These are phyloP conservation scores for Paraphoma chrysanthemicola DNA, from an alignment of 2,329 filamentous ascomycete species.

Conservation along the genomic window DNA sequence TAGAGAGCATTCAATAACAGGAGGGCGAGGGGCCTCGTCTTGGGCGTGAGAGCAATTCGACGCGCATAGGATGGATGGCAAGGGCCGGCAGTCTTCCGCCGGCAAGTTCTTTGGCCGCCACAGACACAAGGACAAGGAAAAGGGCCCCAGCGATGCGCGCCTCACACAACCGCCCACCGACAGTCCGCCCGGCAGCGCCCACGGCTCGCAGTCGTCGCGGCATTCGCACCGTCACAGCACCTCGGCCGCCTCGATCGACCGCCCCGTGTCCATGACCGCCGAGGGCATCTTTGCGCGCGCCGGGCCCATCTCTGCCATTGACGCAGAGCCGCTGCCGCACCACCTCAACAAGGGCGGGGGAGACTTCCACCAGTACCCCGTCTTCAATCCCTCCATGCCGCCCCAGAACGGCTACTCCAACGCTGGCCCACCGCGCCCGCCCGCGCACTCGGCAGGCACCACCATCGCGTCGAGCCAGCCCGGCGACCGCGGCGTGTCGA, in stretches of 20 bases:
- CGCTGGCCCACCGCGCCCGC: conserved; percentile 66
- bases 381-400: conserved; percentile 65
- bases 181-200: conserved; percentile 66
- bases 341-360: conserved; percentile 78
- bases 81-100: conserved; percentile 81
- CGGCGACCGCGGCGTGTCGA: conserved; percentile 72
- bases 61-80: conserved; percentile 64
- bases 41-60: conserved; percentile 14
- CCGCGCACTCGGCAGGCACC: conserved; percentile 59
- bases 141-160: conserved; percentile 14
- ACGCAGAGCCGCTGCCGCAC: conserved; percentile 84
- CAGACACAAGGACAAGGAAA: conserved; percentile 72
- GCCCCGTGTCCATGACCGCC: conserved; percentile 67
- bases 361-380: conserved; percentile 91
- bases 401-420: conserved; percentile 57
- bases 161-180: conserved; percentile 66
- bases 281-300: conserved; percentile 75
- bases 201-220: conserved; percentile 74
- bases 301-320: conserved; percentile 85
- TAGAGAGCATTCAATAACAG: neutral
- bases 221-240: conserved; percentile 60
- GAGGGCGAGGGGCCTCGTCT: neutral
- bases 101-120: conserved; percentile 86
- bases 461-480: conserved; percentile 74
- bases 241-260: conserved; percentile 69